Conservation (phyloP, 495 filamentous ascomycete species). For the Aspergillus campestris region DNA sequence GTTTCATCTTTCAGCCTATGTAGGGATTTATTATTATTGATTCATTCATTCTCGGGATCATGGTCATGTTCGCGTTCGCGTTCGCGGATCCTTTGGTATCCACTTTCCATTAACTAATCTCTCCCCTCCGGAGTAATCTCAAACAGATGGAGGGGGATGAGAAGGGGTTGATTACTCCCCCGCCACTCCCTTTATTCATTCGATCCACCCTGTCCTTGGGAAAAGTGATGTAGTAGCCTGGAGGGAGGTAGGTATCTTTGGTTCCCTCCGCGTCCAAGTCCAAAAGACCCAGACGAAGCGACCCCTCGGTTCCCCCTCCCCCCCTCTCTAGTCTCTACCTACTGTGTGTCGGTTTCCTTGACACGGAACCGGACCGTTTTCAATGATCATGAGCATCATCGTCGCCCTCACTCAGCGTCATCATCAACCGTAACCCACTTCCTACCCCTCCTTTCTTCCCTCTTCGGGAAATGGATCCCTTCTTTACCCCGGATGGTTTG, state of each 20-base stretch:
- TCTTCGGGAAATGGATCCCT: neutral
- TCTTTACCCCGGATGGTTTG: constrained; percentile 5
- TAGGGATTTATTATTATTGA: constrained; percentile 1
- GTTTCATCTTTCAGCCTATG: neutral
- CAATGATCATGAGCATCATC: too few relatives aligned
- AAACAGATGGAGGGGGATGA: neutral
- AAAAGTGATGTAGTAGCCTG: too few relatives aligned
- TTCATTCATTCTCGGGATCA: constrained; percentile 2
- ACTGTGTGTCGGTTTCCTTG: neutral
- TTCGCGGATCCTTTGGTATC: constrained; percentile 3
- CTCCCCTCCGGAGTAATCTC: neutral
- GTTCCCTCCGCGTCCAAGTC: neutral
- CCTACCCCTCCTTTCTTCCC: constrained; percentile 12
- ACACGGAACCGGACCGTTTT: too few relatives aligned
- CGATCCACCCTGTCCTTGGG: too few relatives aligned
- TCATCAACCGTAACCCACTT: neutral
- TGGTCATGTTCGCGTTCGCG: neutral
- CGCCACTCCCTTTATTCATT: constrained; percentile 9
- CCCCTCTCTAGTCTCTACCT: neutral
- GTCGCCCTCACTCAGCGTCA: neutral
- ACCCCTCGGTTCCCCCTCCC: constrained; percentile 14
- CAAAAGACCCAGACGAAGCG: neutral
- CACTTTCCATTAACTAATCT: constrained; percentile 2
- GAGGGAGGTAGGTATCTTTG: too few relatives aligned
- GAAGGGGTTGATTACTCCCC: neutral